A percentile compares a stretch with the other conserved stretches of the same genome.
Evolutionary conservation across 1,284 basidiomycete genomes (phyloP).

Genomic region (Rhodotorula sp.): DNA sequence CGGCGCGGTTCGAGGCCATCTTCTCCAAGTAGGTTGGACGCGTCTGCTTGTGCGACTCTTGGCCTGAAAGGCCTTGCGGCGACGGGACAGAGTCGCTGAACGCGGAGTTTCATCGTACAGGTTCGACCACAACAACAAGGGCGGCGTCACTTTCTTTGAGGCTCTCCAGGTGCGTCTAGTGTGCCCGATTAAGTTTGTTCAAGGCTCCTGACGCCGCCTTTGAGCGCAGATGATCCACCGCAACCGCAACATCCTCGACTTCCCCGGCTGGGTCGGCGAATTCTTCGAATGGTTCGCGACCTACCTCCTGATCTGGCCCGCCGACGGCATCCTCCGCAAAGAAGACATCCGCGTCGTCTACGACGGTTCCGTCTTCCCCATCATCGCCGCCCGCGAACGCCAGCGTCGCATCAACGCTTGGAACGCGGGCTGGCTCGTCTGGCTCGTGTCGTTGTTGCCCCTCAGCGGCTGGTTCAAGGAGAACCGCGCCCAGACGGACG

Average conservation of each 20-base stretch:
- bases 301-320: conserved; percentile 57
- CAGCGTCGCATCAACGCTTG: not conserved
- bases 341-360: conserved; percentile 53
- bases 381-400: conserved; percentile 29
- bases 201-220: not conserved
- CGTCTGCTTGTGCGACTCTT: too few species aligned
- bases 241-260: conserved; percentile 28
- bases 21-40: conserved; percentile 25
- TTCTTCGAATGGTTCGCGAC: conserved; percentile 48
- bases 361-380: conserved; percentile 41
- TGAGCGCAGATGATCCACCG: conserved; percentile 8
- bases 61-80: too few species aligned
- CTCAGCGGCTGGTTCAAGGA: conserved; percentile 12
- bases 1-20: conserved; percentile 41
- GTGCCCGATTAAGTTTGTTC: too few species aligned
- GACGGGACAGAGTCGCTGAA: too few species aligned
- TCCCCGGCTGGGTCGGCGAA: conserved; percentile 60
- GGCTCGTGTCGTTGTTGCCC: conserved; percentile 4
- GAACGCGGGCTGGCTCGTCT: not conserved
- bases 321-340: conserved; percentile 55
- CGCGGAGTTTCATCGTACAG: not conserved
- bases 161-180: conserved; percentile 24
- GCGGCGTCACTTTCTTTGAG: conserved; percentile 42
- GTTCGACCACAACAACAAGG: conserved; percentile 39
- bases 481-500: conserved; percentile 15